phyloP scores from a whole-genome alignment of 495 filamentous ascomycete species.

The Aspergillus biplanus region DNA sequence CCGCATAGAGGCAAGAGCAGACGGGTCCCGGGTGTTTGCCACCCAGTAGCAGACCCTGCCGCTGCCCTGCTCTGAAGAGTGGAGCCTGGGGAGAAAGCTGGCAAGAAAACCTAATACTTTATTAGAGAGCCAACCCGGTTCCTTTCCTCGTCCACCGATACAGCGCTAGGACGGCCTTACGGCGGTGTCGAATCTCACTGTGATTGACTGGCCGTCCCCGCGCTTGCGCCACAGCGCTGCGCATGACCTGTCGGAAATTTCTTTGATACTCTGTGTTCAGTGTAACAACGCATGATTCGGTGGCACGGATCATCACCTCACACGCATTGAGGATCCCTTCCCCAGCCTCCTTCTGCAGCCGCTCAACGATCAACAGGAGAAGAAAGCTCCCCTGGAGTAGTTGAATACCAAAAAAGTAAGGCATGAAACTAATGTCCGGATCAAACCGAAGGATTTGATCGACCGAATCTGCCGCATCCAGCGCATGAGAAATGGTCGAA shows the following conservation, averaged over 20 bases:
- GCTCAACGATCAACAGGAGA: slow-evolving; percentile 79
- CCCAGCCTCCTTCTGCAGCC: slow-evolving; percentile 77
- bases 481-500: slow-evolving; percentile 76
- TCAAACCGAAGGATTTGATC: slow-evolving; percentile 84
- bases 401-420: slow-evolving; percentile 88
- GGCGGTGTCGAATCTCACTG: slow-evolving; percentile 73
- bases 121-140: slow-evolving; percentile 69
- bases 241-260: slow-evolving; percentile 84
- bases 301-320: slow-evolving; percentile 83
- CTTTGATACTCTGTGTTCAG: slow-evolving; percentile 86
- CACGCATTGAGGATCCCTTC: slow-evolving; percentile 81
- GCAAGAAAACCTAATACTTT: background rate
- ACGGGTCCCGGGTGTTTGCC: background rate
- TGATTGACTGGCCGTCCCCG: slow-evolving; percentile 74
- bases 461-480: slow-evolving; percentile 79
- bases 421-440: slow-evolving; percentile 85
- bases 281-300: slow-evolving; percentile 84
- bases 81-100: background rate
- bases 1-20: slow-evolving; percentile 6
- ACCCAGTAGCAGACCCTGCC: background rate
- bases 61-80: background rate
- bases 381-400: slow-evolving; percentile 83
- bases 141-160: slow-evolving; percentile 84
- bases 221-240: slow-evolving; percentile 76
- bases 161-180: slow-evolving; percentile 71